Evolutionary conservation across 2,329 filamentous ascomycete genomes (phyloP), one percentile per base, ranked within the genome.

Genomic region (Diaporthe australafricana): DNA sequence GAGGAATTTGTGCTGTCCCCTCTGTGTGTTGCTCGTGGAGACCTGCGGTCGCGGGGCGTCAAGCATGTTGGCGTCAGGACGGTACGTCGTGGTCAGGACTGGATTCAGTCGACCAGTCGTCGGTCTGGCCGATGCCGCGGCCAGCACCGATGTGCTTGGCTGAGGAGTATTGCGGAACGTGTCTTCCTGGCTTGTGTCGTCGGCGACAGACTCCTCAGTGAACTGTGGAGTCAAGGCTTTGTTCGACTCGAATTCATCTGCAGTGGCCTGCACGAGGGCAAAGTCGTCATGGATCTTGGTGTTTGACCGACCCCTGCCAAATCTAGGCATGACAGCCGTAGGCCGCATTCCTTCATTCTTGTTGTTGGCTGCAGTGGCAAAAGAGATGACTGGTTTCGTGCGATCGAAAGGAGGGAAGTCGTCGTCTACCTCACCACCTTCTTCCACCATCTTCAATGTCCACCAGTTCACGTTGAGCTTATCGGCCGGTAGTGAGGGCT

Each of bases 281-380:
- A 97, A 96, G 76, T 96, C 94, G 76, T 96, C 93, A 84, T 92
- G 94, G 1, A 93, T 91, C 78, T 92, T 94, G 27, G 92, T 93
- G 75, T 93, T 91, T 72, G 92, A 90, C 70, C 93, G 87, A 73
- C 86, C 85, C 62, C 87, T 82, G 6, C 85, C 87, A 11, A 86
- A 91, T 69, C 90, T 87, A 8, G 93, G 94, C 47, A 93, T 94
- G 77, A 67, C 68, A 45, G 68, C 67, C n/a, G 68, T 68, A 5
- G 70, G 73, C 5, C 70, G 60, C 52, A 62, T 68, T 27, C 71
- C 71, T 42, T 72, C 73, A 27, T 73, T 72, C 55, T 74, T 74
- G 63, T 74, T 74, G 42, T 71, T 74, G 25, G 71, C 69, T 16
- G 73, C 71, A 27, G 73, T 74, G 35, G 72, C 73, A 47, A 96